phyloP scores from a whole-genome alignment of 768 basidiomycete genomes.

The Pholiota microspora region DNA sequence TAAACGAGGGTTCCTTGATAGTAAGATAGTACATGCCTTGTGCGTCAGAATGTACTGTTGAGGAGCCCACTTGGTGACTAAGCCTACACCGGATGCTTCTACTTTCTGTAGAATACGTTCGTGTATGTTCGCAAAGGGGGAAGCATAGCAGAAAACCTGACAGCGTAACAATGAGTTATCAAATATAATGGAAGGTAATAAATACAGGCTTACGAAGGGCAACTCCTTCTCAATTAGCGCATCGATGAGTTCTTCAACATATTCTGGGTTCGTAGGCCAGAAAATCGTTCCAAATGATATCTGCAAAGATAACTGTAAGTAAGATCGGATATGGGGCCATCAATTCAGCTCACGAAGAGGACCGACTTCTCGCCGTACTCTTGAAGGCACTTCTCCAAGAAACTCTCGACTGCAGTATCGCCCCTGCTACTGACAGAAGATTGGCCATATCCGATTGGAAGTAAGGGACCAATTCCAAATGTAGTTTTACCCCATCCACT shows the following conservation, averaged over 20 bases:
- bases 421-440: background rate
- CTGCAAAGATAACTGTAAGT: background rate
- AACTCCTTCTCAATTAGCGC: conserved; percentile 13
- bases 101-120: conserved; percentile 4
- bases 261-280: conserved; percentile 11
- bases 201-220: conserved; percentile 15
- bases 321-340: no score
- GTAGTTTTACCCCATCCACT: background rate
- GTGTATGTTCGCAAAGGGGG: conserved; percentile 5
- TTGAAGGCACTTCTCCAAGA: conserved; percentile 7
- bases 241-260: conserved; percentile 13
- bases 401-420: conserved; percentile 2
- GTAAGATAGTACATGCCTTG: background rate
- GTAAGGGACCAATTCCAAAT: conserved; percentile 10
- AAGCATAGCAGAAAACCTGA: conserved; percentile 9
- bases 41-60: conserved; percentile 16
- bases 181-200: no score
- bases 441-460: conserved; percentile 4
- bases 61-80: conserved; percentile 10
- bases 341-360: conserved; percentile 4
- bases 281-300: conserved; percentile 16
- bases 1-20: no score
- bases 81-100: conserved; percentile 7
- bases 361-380: conserved; percentile 12
- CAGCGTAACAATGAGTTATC: no score